Percentiles rank a stretch among this genome's conserved stretches.
Conservation (phyloP, 495 filamentous ascomycete genomes). For the Pseudomonodictys pantanalensis region DNA sequence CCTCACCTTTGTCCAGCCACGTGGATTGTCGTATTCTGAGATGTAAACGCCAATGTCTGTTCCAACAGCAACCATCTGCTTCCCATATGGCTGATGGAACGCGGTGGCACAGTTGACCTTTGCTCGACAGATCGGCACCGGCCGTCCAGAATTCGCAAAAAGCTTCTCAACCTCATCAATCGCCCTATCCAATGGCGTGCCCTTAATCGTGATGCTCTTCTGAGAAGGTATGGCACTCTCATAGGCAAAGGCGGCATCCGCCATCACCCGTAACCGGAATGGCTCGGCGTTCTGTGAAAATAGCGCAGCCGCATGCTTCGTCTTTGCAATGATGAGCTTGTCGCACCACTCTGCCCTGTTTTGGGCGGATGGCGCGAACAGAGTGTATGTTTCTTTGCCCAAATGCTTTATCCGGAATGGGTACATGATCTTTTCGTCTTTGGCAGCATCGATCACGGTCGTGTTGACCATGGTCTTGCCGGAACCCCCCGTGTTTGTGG, state of each 20-base stretch:
- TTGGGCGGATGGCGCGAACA: constrained; percentile 73
- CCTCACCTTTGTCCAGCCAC: constrained; percentile 80
- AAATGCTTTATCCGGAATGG: constrained; percentile 97
- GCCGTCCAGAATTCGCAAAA: constrained; percentile 63
- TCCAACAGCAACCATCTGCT: constrained; percentile 88
- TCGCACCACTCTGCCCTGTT: constrained; percentile 85
- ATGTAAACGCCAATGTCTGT: constrained; percentile 93
- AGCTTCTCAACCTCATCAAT: constrained; percentile 80
- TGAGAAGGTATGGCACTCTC: constrained; percentile 57
- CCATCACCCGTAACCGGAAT: constrained; percentile 87
- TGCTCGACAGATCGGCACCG: constrained; percentile 74
- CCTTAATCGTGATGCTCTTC: constrained; percentile 67
- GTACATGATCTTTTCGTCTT: constrained; percentile 80
- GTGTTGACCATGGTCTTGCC: constrained; percentile 49
- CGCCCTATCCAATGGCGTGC: constrained; percentile 87
- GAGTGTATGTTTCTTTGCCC: constrained; percentile 81
- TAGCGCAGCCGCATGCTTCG: constrained; percentile 80
- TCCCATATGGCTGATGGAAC: constrained; percentile 75
- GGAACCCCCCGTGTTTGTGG: constrained; percentile 46
- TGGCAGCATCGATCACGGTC: constrained; percentile 53
- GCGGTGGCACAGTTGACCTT: constrained; percentile 88
- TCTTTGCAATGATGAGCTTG: constrained; percentile 92
- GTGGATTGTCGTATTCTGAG: constrained; percentile 76
- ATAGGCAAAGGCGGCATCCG: constrained; percentile 85
- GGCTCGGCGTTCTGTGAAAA: constrained; percentile 94